Conservation (phyloP, 2,329 filamentous ascomycete species). For the Eurotiales sp. region DNA sequence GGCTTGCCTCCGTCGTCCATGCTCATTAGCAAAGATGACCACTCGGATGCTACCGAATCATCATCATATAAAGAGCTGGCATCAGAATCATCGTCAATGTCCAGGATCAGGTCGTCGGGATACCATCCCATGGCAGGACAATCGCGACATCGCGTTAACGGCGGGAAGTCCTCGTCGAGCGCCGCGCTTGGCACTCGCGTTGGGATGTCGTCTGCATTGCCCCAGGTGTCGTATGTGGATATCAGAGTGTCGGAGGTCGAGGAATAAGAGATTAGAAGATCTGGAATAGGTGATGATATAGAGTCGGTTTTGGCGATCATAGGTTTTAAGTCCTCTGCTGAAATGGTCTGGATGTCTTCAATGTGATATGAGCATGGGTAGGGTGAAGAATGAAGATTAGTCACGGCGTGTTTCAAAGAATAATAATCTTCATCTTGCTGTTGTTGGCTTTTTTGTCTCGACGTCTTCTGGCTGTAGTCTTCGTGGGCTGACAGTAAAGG, state of each 20-base stretch:
- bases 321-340: neutral
- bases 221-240: constrained; percentile 3
- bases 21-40: neutral
- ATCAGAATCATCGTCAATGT: neutral
- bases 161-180: constrained; percentile 6
- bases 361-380: constrained; percentile 6
- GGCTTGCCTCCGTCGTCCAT: neutral
- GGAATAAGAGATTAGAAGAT: constrained; percentile 6
- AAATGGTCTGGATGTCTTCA: constrained; percentile 1
- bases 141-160: constrained; percentile 9
- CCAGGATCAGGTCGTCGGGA: neutral
- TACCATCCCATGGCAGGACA: constrained; percentile 7
- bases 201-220: constrained; percentile 9
- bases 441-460: too few relatives aligned
- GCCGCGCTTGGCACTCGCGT: constrained; percentile 6
- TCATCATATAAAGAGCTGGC: neutral
- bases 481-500: neutral
- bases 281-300: neutral
- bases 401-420: too few relatives aligned
- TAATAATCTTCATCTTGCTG: neutral
- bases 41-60: neutral
- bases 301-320: neutral
- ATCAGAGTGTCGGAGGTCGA: neutral
- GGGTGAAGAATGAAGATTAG: too few relatives aligned
- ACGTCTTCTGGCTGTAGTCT: neutral